A percentile compares a stretch with the other conserved stretches of the same genome.
Evolutionary conservation across 306 rosid species (phyloP).

Genomic region (Pachyrhizus erosus): DNA sequence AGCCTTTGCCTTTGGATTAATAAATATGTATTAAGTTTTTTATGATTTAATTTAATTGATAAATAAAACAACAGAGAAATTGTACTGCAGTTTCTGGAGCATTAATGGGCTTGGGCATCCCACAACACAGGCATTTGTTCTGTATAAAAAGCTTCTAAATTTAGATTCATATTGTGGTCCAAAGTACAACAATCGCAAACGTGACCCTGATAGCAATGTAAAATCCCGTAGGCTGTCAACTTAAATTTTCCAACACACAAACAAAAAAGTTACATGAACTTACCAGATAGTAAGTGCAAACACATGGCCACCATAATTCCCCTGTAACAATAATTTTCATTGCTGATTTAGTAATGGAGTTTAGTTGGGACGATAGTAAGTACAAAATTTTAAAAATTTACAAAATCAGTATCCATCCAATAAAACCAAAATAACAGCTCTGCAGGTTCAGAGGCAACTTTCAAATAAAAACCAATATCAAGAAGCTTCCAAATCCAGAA

Average conservation of each 20-base stretch:
- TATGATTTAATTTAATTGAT: neutral
- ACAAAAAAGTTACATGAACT: neutral
- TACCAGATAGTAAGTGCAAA: neutral
- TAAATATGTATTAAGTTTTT: neutral
- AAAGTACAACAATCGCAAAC: neutral
- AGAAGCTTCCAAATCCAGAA: conserved; percentile 31
- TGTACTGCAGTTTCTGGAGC: neutral
- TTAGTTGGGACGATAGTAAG: conserved; percentile 19
- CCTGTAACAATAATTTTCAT: conserved; percentile 2
- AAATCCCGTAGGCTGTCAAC: neutral
- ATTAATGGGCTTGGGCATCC: neutral
- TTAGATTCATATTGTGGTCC: neutral
- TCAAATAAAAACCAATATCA: neutral
- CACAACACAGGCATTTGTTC: neutral
- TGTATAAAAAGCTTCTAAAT: neutral
- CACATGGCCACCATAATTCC: neutral
- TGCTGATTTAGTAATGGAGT: neutral
- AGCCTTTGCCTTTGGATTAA: neutral
- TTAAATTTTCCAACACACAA: neutral
- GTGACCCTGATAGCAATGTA: neutral
- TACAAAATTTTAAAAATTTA: neutral
- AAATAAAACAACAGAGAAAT: neutral
- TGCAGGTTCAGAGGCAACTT: neutral
- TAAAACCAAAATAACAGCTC: conserved; percentile 28
- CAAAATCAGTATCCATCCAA: neutral